A percentile compares a stretch with the other conserved stretches of the same genome.
Evolutionary conservation across 352 stramenopile genomes (phyloP).

Genomic region (Globisporangium nodosum): DNA sequence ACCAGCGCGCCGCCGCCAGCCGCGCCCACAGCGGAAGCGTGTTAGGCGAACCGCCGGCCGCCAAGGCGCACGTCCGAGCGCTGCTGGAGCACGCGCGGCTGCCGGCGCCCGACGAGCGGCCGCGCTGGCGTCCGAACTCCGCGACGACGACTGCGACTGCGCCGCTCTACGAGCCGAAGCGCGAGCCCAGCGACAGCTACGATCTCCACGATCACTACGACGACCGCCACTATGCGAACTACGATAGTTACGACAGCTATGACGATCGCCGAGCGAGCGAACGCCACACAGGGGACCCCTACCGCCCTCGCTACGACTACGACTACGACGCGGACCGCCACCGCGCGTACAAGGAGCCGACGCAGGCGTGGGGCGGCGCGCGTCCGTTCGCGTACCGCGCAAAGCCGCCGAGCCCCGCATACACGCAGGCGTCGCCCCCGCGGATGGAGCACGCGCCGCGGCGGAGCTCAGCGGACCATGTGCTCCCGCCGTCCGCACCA

Average conservation of each 20-base stretch:
- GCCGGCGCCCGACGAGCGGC: slow-evolving; percentile 2
- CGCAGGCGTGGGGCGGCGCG: not conserved
- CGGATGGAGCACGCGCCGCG: not conserved
- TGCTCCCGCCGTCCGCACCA: not conserved
- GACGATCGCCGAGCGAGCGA: not conserved
- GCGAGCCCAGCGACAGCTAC: not conserved
- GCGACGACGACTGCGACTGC: not conserved
- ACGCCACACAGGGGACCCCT: not conserved
- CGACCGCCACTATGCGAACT: not conserved
- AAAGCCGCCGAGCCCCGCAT: not conserved
- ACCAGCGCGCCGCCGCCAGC: not conserved
- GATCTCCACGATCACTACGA: not conserved
- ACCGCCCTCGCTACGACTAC: not conserved
- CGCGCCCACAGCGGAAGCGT: slow-evolving; percentile 4
- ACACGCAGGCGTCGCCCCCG: not conserved
- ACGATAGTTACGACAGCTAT: not conserved
- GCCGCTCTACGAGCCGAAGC: not conserved
- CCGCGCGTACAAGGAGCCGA: not conserved
- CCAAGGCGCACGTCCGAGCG: slow-evolving; percentile 26
- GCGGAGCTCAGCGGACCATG: not conserved
- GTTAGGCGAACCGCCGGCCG: slow-evolving; percentile 2
- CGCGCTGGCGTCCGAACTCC: not conserved
- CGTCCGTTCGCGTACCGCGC: not conserved
- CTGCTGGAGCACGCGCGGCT: slow-evolving; percentile 34
- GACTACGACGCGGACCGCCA: not conserved